phyloP scores from a whole-genome alignment of 1,139 yeast genomes.

The Pneumocystis jirovecii region DNA sequence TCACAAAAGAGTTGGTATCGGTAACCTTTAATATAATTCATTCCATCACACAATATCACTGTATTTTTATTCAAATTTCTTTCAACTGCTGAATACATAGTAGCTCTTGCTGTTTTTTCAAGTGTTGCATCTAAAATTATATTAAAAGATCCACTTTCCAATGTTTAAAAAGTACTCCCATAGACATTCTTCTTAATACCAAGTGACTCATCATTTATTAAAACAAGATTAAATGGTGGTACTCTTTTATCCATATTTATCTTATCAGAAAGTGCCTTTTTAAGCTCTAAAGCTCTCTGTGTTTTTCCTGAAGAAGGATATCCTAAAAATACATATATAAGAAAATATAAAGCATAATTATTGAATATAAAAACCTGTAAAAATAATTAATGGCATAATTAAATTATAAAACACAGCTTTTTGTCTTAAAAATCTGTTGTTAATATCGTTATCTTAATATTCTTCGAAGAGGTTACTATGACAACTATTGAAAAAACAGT shows the following conservation, averaged over 20 bases:
- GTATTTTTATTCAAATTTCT: conserved; percentile 54
- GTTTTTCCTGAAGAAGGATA: conserved; percentile 78
- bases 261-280: conserved; percentile 35
- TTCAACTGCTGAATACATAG: conserved; percentile 78
- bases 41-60: conserved; percentile 69
- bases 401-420: too few species aligned
- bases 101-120: conserved; percentile 72
- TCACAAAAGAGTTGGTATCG: conserved; percentile 89
- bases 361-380: not conserved
- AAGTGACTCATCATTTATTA: conserved; percentile 63
- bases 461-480: not conserved
- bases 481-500: too few species aligned
- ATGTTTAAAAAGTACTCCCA: conserved; percentile 19
- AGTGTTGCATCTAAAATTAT: conserved; percentile 36
- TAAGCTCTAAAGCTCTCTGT: conserved; percentile 48
- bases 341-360: not conserved
- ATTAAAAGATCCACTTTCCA: not conserved
- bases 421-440: too few species aligned
- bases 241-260: conserved; percentile 30
- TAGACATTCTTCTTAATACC: conserved; percentile 61
- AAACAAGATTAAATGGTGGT: conserved; percentile 41
- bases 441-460: not conserved
- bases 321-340: conserved; percentile 41
- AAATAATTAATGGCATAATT: not conserved
- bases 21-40: conserved; percentile 88